These are phyloP conservation scores for Mycena crocata DNA, from an alignment of 768 basidiomycete species.

Conservation along the genomic window DNA sequence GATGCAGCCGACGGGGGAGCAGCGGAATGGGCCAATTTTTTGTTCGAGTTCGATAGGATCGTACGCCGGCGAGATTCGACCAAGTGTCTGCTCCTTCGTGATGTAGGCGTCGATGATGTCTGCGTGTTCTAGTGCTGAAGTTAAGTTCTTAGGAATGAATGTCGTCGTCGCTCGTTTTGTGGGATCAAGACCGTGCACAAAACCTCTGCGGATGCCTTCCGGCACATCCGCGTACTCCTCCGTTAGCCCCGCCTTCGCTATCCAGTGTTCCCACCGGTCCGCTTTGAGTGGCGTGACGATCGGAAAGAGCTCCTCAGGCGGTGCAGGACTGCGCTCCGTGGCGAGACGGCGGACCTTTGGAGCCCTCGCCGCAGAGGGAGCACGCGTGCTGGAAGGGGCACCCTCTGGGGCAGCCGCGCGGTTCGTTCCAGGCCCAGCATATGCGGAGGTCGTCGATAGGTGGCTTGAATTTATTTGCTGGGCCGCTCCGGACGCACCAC, in stretches of 20 bases:
- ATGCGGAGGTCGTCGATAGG: neutral
- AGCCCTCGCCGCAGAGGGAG: constrained; percentile 24
- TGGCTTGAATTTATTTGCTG: neutral
- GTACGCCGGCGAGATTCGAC: neutral
- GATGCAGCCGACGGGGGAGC: constrained; percentile 22
- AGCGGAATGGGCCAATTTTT: constrained; percentile 27
- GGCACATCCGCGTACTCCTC: constrained; percentile 34
- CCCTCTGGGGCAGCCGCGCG: neutral
- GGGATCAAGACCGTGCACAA: constrained; percentile 20
- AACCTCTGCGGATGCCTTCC: constrained; percentile 29
- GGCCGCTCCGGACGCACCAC: neutral
- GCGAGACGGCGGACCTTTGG: neutral
- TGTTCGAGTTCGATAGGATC: constrained; percentile 8
- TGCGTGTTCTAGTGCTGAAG: neutral
- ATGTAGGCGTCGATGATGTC: neutral
- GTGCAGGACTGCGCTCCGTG: constrained; percentile 20
- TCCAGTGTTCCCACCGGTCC: constrained; percentile 25
- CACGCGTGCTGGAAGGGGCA: constrained; percentile 24
- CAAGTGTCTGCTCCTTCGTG: neutral
- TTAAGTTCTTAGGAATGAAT: neutral
- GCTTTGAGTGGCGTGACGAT: constrained; percentile 35
- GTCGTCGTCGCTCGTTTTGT: neutral
- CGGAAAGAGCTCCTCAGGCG: constrained; percentile 16
- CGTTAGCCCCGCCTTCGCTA: constrained; percentile 15
- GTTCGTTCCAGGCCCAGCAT: constrained; percentile 8